phyloP scores from a whole-genome alignment of 495 filamentous ascomycete species.

The Bryoglossum gracile region DNA sequence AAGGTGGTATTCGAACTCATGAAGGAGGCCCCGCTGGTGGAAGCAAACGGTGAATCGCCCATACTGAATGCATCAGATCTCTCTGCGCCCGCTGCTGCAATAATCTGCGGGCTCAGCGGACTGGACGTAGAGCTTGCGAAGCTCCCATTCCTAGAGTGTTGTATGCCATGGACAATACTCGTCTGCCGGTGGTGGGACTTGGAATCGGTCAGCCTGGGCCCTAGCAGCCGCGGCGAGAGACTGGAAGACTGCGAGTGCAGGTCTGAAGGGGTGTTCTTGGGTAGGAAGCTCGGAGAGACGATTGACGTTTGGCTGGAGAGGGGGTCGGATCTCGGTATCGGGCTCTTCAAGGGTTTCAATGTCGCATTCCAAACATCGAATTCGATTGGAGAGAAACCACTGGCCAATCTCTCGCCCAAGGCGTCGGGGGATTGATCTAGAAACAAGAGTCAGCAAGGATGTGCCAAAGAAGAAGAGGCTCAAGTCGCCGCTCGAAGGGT shows the following conservation, averaged over 20 bases:
- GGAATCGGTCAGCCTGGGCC: slow-evolving; percentile 12
- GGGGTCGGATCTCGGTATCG: slow-evolving; percentile 14
- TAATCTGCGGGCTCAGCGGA: slow-evolving; percentile 77
- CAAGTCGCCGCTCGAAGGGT: not conserved
- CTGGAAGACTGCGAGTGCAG: slow-evolving; percentile 9
- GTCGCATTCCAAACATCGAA: slow-evolving; percentile 23
- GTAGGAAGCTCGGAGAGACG: slow-evolving; percentile 1
- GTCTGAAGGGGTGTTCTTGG: slow-evolving; percentile 9
- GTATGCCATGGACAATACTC: slow-evolving; percentile 88
- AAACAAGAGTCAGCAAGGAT: slow-evolving; percentile 17
- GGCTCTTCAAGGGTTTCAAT: slow-evolving; percentile 15
- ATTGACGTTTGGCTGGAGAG: slow-evolving; percentile 7
- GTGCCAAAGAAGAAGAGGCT: not conserved
- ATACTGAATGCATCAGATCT: slow-evolving; percentile 36
- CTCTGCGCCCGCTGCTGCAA: slow-evolving; percentile 55
- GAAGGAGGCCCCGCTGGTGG: slow-evolving; percentile 21
- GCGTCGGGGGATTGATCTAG: slow-evolving; percentile 20
- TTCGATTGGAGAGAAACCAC: slow-evolving; percentile 14
- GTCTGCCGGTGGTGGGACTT: slow-evolving; percentile 75
- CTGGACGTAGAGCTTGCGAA: slow-evolving; percentile 55
- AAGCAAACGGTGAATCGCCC: slow-evolving; percentile 30
- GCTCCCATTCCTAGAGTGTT: slow-evolving; percentile 84
- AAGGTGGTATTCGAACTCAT: slow-evolving; percentile 22
- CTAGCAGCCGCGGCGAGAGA: slow-evolving; percentile 13
- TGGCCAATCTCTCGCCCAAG: slow-evolving; percentile 15